Base-by-base conservation (phyloP, 805 yeast genomes). In the Pichia exigua region DNA sequence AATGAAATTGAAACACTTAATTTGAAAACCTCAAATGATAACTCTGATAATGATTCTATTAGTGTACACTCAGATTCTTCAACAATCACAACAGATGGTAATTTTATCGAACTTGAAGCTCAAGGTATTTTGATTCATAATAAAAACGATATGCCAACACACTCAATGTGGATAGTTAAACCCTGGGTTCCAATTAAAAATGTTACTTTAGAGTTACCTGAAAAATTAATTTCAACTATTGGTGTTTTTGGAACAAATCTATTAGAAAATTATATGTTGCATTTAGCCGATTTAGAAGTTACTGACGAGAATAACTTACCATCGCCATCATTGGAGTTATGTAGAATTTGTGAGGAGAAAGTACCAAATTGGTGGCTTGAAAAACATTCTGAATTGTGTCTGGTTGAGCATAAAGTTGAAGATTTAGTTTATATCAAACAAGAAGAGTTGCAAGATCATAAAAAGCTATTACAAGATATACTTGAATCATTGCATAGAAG, bases 361-460 rank as follows among this genome's bases (percentile, higher is more conserved):
- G 82, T 90, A n/a, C 97, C 96, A 4, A 86, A 90, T 4, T 94
- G 99, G 99, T 94, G 95, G 85, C 73, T 94, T 41, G 99, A 92
- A 60, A 77, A 83, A 47, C 99, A 94, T 67, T 84, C 92, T 1
- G 94, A 90, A 61, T 70, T 87, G 45, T 94, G 99, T 61, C 73
- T 87, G 28, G 78, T 87, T 38, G 97, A 91, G 65, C 96, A 90
- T 67, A 78, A 82, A 60, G 79, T 86, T 12, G 90, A 83, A 61
- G 90, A 89, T 58, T 82, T 83, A 35, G 80, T 92, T 11, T 87
- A 85, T 61, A 59, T 74, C 38, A 72, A 82, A 45, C 96, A 92
- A 57, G 98, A 94, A 58, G 73, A 76, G 20, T 71, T 92, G 3
- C 68, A 77, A 3, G 97, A 91, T 49, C 96, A 88, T 50, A 74